Evolutionary conservation across 345 rosid genomes (phyloP), one percentile per base, ranked within the genome.

Genomic region (Cardamine chenopodiifolia): DNA sequence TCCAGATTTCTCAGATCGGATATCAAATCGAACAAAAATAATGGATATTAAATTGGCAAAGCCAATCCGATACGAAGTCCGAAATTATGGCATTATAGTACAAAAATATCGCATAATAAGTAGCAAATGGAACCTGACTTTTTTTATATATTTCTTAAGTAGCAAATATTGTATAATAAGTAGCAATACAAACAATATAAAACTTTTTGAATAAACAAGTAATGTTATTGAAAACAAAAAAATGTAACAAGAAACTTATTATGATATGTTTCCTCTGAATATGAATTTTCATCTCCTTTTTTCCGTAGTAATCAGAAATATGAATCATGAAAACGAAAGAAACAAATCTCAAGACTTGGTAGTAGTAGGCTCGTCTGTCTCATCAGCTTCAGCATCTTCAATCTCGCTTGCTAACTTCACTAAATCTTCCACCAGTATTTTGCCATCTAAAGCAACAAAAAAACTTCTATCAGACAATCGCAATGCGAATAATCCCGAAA

Each of bases 371-470:
- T 76, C 84, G 67, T 77, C 62, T 35, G 75, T 65, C 68, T 73
- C 80, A 13, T 86, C 88, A 5, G 66, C 78, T 13, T 79, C 56
- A 29, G 81, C 88, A 42, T 83, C 90, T 70, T 90, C 96, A 54
- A 81, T 83, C 80, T 84, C 84, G 26, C 88, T 83, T 0, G 92
- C 96, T 80, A 90, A 62, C 82, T 83, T 89, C 45, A 92, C 86
- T 13, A 92, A 79, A 81, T 95, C 99, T 83, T 90, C 86, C 2
- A 95, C 97, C 11, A 87, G 87, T 54, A 95, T 92, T 83, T 84
- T 89, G 7, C 99, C 98, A 55, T 92, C 98, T 92, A 89, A 44
- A 64, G 1, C 48, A 14, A 42, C 8, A 28, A 17, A 39, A 40
- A 18, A 58, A 40, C 22, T 19, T 11, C 10, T 15, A 48, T 56